phyloP scores from a whole-genome alignment of 192 early-diverging fungal species.

The Rhizophagus prolifer region DNA sequence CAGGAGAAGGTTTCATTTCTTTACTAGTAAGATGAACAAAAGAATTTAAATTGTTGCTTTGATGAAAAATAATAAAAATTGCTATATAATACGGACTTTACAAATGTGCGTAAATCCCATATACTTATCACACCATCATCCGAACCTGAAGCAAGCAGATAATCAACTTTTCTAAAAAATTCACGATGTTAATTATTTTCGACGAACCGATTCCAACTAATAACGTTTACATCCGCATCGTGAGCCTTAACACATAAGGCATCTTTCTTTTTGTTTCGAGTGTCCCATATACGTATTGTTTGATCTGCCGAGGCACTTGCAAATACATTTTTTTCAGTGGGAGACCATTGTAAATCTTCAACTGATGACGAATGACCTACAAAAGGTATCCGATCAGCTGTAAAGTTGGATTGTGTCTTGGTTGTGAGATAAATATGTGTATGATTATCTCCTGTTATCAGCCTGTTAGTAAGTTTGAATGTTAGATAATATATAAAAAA shows the following conservation, averaged over 20 bases:
- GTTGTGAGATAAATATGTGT: slow-evolving; percentile 83
- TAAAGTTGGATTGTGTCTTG: slow-evolving; percentile 62
- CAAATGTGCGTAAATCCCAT: slow-evolving; percentile 87
- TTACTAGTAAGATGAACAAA: slow-evolving; percentile 21
- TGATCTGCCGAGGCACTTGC: slow-evolving; percentile 89
- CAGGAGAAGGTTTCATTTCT: slow-evolving; percentile 60
- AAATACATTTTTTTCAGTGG: slow-evolving; percentile 86
- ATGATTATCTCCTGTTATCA: slow-evolving; percentile 85
- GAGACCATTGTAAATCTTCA: slow-evolving; percentile 98
- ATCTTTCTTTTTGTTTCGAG: slow-evolving; percentile 69
- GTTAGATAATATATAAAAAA: slow-evolving; percentile 6
- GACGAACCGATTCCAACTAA: slow-evolving; percentile 86
- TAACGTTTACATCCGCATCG: slow-evolving; percentile 92
- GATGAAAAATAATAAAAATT: neutral
- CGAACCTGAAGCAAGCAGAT: slow-evolving; percentile 88
- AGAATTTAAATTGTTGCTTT: neutral
- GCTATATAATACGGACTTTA: slow-evolving; percentile 22
- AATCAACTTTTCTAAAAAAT: slow-evolving; percentile 59
- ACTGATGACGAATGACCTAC: slow-evolving; percentile 82
- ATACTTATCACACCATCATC: slow-evolving; percentile 93
- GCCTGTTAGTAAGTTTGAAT: slow-evolving; percentile 35
- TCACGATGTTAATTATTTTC: neutral
- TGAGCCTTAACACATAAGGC: slow-evolving; percentile 83
- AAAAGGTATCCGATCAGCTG: slow-evolving; percentile 74
- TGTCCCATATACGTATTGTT: slow-evolving; percentile 95